Evolutionary conservation across 2,329 filamentous ascomycete genomes (phyloP), one percentile per base, ranked within the genome.

Genomic region (Curvularia lunata): DNA sequence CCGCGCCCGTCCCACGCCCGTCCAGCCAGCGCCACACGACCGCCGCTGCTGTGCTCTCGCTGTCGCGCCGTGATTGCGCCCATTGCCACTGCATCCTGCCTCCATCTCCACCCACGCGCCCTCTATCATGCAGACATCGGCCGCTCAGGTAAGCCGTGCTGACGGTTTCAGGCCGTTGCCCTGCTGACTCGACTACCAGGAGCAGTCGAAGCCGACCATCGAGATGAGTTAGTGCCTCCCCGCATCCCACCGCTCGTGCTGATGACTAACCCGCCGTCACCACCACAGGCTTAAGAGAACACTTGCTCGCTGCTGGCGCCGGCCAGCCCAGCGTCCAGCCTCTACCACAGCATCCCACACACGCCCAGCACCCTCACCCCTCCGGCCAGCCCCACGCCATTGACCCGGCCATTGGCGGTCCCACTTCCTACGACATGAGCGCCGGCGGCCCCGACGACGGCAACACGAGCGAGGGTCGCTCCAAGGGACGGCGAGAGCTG

Each of bases 401-500:
- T 65, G 84, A 86, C 69, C 85, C 84, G 38, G 83, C 83, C 48
- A 86, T 86, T 62, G 80, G 83, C 8, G 83, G 84, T 54, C 61
- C 57, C 65, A 79, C 51, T 8, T 42, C 40, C 74, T 84, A 81
- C 71, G 71, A 72, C 70, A 82, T 85, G 73, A 80, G 78, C 61
- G 70, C 72, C 48, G 77, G 77, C 59, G 80, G 82, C 56, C 80
- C 64, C 79, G 77, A 75, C 51, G 81, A 83, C 42, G 80, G 79
- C 47, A 77, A 78, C 59, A 65, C 75, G 65, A 77, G 68, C 63
- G 72, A 77, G 59, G 80, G 88, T 23, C 69, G 72, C 55, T 61
- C 66, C 47, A 62, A 95, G 78, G 88, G 88, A 12, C 96, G 97
- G 78, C 86, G 95, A 52, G 94, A 97, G 79, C 81, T 99, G 59